Percentiles rank a stretch among this genome's conserved stretches.
These are phyloP conservation scores for Yamadazyma trypodendri DNA, from an alignment of 1,139 yeast species.

Conservation along the genomic window DNA sequence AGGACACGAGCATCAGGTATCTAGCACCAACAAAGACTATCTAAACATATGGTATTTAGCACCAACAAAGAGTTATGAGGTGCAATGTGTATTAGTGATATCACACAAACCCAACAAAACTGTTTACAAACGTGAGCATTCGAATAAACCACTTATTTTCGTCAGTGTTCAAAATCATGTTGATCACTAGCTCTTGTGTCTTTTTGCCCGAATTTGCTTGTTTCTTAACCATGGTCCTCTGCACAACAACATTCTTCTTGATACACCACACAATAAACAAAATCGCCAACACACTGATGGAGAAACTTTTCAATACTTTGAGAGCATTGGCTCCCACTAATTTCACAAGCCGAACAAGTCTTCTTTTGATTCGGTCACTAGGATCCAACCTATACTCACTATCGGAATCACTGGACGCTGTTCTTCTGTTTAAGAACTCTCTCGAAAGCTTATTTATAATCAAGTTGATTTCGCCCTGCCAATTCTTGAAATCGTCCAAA, in stretches of 20 bases:
- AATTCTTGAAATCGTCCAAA: constrained; percentile 39
- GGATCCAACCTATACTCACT: constrained; percentile 21
- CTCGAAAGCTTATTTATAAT: constrained; percentile 40
- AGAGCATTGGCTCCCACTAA: constrained; percentile 30
- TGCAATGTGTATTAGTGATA: not conserved
- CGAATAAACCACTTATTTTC: constrained; percentile 50
- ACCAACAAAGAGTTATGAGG: not conserved
- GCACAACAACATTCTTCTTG: constrained; percentile 41
- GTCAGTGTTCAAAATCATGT: constrained; percentile 44
- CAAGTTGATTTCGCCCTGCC: constrained; percentile 48
- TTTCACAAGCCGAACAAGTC: constrained; percentile 23
- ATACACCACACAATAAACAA: constrained; percentile 45
- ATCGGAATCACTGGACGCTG: constrained; percentile 15
- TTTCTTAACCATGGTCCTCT: constrained; percentile 39
- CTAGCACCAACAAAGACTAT: not conserved
- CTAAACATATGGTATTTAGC: no score
- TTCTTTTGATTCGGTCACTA: constrained; percentile 23
- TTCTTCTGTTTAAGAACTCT: constrained; percentile 25
- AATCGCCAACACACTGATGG: constrained; percentile 37
- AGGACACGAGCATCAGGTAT: constrained; percentile 2
- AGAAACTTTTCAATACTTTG: constrained; percentile 34
- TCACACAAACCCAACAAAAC: constrained; percentile 47
- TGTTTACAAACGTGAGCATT: constrained; percentile 36
- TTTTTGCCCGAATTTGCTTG: constrained; percentile 25
- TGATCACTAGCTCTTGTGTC: constrained; percentile 42